Percentiles rank a stretch among this genome's conserved stretches.
phyloP scores from a whole-genome alignment of 2,329 filamentous ascomycete genomes.

The Rhinocladiella similis region DNA sequence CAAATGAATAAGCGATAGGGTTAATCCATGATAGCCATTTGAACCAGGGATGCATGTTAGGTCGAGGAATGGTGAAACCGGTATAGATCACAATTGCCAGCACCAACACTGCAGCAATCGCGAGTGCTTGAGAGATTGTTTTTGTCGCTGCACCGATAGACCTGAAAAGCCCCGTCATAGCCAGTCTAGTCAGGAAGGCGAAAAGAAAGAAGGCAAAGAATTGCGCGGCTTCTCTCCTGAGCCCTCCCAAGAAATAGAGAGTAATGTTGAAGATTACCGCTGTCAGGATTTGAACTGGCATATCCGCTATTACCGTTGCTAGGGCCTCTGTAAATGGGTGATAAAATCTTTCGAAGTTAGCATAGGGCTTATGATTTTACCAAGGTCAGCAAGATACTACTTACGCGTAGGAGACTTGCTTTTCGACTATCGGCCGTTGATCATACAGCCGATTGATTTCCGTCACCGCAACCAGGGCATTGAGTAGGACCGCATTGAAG shows the following conservation, averaged over 20 bases:
- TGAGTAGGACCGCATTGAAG: slow-evolving; percentile 86
- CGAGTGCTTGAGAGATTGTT: slow-evolving; percentile 64
- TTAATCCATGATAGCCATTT: slow-evolving; percentile 68
- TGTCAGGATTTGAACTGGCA: slow-evolving; percentile 77
- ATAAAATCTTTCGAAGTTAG: slow-evolving; percentile 64
- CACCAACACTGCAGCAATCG: slow-evolving; percentile 53
- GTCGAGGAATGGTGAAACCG: slow-evolving; percentile 63
- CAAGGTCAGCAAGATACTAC: slow-evolving; percentile 56
- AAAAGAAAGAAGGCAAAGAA: slow-evolving; percentile 87
- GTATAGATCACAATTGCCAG: slow-evolving; percentile 65
- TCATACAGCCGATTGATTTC: slow-evolving; percentile 66
- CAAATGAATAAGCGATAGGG: slow-evolving; percentile 65
- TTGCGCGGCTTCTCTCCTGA: slow-evolving; percentile 68
- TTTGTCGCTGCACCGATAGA: slow-evolving; percentile 67
- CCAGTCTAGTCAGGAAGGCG: slow-evolving; percentile 58
- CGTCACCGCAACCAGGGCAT: slow-evolving; percentile 57
- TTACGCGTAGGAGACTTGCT: slow-evolving; percentile 76
- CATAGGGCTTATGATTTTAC: neutral
- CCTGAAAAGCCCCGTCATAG: slow-evolving; percentile 51
- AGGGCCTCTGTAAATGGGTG: slow-evolving; percentile 86
- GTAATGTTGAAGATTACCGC: slow-evolving; percentile 73
- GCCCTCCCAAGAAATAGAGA: slow-evolving; percentile 83
- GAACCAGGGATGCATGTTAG: slow-evolving; percentile 63
- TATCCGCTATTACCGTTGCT: slow-evolving; percentile 78
- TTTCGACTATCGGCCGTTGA: slow-evolving; percentile 89